Percentiles rank a stretch among this genome's conserved stretches.
Conservation (phyloP, 2,329 filamentous ascomycete species). For the Decorospora gaudefroyi region DNA sequence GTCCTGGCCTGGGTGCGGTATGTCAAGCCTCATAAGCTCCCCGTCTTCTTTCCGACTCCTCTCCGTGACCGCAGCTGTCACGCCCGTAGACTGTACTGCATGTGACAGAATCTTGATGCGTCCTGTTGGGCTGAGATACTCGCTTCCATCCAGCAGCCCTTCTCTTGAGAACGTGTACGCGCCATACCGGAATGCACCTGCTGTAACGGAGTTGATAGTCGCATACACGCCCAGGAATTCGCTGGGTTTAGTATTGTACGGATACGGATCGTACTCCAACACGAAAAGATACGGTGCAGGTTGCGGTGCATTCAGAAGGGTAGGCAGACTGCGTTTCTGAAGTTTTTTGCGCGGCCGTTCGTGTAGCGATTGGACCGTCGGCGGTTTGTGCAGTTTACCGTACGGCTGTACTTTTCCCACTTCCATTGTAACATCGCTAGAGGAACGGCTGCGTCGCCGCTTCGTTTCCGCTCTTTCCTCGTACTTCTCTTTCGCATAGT, state of each 20-base stretch:
- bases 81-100: conserved; percentile 18
- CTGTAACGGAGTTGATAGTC: conserved; percentile 25
- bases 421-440: conserved; percentile 10
- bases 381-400: conserved; percentile 25
- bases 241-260: conserved; percentile 24
- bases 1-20: conserved; percentile 25
- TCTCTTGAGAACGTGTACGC: conserved; percentile 33
- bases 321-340: conserved; percentile 12
- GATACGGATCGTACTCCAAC: conserved; percentile 31
- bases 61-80: conserved; percentile 15
- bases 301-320: neutral
- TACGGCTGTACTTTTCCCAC: conserved; percentile 6
- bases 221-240: conserved; percentile 31
- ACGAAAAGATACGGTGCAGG: conserved; percentile 10
- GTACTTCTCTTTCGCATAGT: conserved; percentile 16
- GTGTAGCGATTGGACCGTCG: conserved; percentile 12
- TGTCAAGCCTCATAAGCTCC: conserved; percentile 23
- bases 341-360: conserved; percentile 20
- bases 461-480: conserved; percentile 17
- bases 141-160: conserved; percentile 28
- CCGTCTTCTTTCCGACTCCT: conserved; percentile 9
- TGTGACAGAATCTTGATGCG: conserved; percentile 30
- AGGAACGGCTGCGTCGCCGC: conserved; percentile 10
- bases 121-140: conserved; percentile 28
- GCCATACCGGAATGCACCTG: conserved; percentile 24